Evolutionary conservation across 2,329 filamentous ascomycete species (phyloP).

Genomic region (Pseudogymnoascus sp.): DNA sequence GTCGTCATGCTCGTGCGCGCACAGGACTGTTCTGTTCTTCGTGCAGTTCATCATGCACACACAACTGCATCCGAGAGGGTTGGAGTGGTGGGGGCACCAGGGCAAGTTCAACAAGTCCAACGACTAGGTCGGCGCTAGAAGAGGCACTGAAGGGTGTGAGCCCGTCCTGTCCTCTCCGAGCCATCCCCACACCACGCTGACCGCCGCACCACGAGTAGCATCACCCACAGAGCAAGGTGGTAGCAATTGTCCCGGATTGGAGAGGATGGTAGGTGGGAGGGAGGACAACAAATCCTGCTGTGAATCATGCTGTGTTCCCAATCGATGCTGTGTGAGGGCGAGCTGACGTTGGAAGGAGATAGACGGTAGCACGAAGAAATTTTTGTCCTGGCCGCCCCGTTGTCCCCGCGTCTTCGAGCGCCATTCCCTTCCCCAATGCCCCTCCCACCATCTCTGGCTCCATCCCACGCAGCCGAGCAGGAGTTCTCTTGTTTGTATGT

Average conservation of each 20-base stretch:
- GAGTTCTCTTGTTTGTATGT: neutral
- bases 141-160: neutral
- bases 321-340: neutral
- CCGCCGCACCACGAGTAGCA: neutral
- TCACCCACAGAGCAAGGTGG: neutral
- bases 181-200: neutral
- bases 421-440: neutral
- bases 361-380: neutral
- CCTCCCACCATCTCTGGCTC: neutral
- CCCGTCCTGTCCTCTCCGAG: neutral
- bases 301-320: neutral
- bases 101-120: neutral
- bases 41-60: neutral
- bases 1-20: neutral
- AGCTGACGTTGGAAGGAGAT: neutral
- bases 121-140: neutral
- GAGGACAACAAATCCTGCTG: neutral
- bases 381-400: neutral
- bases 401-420: neutral
- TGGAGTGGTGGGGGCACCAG: neutral
- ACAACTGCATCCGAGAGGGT: neutral
- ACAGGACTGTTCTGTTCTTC: neutral
- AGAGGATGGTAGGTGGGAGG: neutral
- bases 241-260: neutral
- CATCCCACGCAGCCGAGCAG: neutral